Conservation (phyloP, 805 yeast genomes). For the Tetrapisispora phaffii region DNA sequence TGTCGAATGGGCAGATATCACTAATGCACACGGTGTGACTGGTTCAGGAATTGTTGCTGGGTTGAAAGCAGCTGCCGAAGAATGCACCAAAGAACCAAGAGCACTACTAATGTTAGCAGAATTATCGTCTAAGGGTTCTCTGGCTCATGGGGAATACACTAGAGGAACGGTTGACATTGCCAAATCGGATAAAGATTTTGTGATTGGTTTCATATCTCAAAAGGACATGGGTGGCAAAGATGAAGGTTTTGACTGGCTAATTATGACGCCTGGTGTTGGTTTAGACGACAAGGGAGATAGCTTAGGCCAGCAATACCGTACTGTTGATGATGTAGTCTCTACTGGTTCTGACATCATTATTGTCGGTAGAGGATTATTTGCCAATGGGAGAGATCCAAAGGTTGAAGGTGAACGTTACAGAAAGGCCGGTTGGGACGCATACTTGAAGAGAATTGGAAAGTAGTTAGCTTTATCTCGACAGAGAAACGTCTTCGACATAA, state of each 20-base stretch:
- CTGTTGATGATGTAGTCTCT: slow-evolving; percentile 73
- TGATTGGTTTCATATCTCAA: slow-evolving; percentile 94
- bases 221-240: slow-evolving; percentile 72
- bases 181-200: slow-evolving; percentile 75
- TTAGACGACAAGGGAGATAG: slow-evolving; percentile 93
- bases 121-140: slow-evolving; percentile 83
- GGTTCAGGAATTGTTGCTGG: slow-evolving; percentile 92
- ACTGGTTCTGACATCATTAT: slow-evolving; percentile 92
- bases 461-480: no score
- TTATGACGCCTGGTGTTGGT: slow-evolving; percentile 98
- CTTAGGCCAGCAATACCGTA: slow-evolving; percentile 92
- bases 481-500: no score
- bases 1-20: slow-evolving; percentile 91
- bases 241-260: slow-evolving; percentile 88
- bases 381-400: slow-evolving; percentile 84
- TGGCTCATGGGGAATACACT: slow-evolving; percentile 90
- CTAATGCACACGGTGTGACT: slow-evolving; percentile 95
- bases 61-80: slow-evolving; percentile 62
- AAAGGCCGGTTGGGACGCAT: slow-evolving; percentile 93
- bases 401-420: slow-evolving; percentile 83
- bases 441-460: slow-evolving; percentile 21
- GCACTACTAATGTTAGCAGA: slow-evolving; percentile 94
- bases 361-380: slow-evolving; percentile 97
- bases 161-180: slow-evolving; percentile 83
- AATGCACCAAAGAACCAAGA: slow-evolving; percentile 65